phyloP scores from a whole-genome alignment of 2,329 filamentous ascomycete genomes.

The Gnomoniopsis smithogilvyi region DNA sequence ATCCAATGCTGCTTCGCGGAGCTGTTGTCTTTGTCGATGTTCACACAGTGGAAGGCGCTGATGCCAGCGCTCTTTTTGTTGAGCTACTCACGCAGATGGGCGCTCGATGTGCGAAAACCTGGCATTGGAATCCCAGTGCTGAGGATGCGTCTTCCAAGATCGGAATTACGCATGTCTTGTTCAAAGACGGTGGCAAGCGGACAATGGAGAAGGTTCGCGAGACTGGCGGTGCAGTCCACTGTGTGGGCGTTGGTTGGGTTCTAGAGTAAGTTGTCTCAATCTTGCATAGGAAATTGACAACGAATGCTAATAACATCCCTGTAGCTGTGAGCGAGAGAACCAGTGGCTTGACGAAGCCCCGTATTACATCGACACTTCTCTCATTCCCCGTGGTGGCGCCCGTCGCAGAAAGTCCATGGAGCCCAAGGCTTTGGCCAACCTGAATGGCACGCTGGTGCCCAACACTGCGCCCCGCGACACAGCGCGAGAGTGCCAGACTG shows the following conservation, averaged over 20 bases:
- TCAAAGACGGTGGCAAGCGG: slow-evolving; percentile 78
- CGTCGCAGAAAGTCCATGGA: slow-evolving; percentile 81
- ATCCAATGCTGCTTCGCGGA: slow-evolving; percentile 58
- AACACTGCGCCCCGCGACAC: slow-evolving; percentile 26
- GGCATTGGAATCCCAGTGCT: slow-evolving; percentile 65
- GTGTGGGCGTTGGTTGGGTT: slow-evolving; percentile 85
- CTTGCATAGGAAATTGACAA: background rate
- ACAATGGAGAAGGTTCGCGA: slow-evolving; percentile 79
- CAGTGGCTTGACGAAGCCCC: slow-evolving; percentile 71
- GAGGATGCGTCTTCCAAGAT: slow-evolving; percentile 45
- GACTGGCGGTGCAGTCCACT: slow-evolving; percentile 71
- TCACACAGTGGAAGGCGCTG: slow-evolving; percentile 74
- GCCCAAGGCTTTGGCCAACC: slow-evolving; percentile 65
- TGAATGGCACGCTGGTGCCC: slow-evolving; percentile 61
- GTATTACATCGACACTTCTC: slow-evolving; percentile 66
- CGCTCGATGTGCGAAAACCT: slow-evolving; percentile 71
- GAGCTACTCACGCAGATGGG: slow-evolving; percentile 79
- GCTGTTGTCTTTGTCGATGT: slow-evolving; percentile 82
- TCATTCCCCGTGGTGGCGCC: slow-evolving; percentile 66
- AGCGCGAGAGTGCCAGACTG: slow-evolving; percentile 33
- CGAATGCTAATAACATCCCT: slow-evolving; percentile 25
- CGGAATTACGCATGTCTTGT: slow-evolving; percentile 85
- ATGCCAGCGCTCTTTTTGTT: slow-evolving; percentile 77
- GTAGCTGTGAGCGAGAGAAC: slow-evolving; percentile 71
- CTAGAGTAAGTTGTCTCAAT: slow-evolving; percentile 64